These are phyloP conservation scores for Sporisorium scitamineum DNA, from an alignment of 1,284 basidiomycete species.

Conservation along the genomic window DNA sequence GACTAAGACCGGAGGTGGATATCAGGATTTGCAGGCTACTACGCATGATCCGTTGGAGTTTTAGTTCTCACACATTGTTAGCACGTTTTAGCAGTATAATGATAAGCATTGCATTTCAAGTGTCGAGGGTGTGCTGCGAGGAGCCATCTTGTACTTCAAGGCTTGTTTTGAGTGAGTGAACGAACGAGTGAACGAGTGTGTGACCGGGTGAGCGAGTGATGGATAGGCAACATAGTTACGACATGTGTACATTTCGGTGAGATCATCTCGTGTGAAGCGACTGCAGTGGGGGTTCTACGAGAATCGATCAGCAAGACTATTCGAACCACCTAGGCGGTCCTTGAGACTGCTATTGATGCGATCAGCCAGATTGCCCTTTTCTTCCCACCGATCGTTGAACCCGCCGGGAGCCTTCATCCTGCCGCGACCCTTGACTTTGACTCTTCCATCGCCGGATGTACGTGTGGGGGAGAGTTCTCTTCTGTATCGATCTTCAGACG, in stretches of 20 bases:
- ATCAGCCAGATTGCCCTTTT: neutral
- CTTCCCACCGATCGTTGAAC: slow-evolving; percentile 18
- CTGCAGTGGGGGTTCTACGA: slow-evolving; percentile 6
- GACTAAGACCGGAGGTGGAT: slow-evolving; percentile 20
- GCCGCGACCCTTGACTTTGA: slow-evolving; percentile 44
- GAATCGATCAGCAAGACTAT: slow-evolving; percentile 31
- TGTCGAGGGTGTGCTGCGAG: too few relatives aligned
- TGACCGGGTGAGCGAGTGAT: neutral
- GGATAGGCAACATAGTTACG: too few relatives aligned
- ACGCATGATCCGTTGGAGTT: slow-evolving; percentile 53
- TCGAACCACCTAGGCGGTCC: slow-evolving; percentile 11
- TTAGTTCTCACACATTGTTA: slow-evolving; percentile 19
- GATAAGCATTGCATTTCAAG: too few relatives aligned
- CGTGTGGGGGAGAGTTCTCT: slow-evolving; percentile 47
- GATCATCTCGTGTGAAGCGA: neutral
- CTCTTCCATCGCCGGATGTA: slow-evolving; percentile 1
- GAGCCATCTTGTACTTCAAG: too few relatives aligned
- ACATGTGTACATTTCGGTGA: too few relatives aligned
- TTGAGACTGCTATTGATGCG: slow-evolving; percentile 3
- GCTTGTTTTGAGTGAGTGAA: neutral
- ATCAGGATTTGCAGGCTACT: slow-evolving; percentile 31
- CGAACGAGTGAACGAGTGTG: neutral
- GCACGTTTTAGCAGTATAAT: too few relatives aligned
- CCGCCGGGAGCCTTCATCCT: slow-evolving; percentile 49
- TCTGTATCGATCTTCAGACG: slow-evolving; percentile 32